Base-by-base conservation (phyloP, 2,329 filamentous ascomycete species). In the Venturia oleaginea region DNA sequence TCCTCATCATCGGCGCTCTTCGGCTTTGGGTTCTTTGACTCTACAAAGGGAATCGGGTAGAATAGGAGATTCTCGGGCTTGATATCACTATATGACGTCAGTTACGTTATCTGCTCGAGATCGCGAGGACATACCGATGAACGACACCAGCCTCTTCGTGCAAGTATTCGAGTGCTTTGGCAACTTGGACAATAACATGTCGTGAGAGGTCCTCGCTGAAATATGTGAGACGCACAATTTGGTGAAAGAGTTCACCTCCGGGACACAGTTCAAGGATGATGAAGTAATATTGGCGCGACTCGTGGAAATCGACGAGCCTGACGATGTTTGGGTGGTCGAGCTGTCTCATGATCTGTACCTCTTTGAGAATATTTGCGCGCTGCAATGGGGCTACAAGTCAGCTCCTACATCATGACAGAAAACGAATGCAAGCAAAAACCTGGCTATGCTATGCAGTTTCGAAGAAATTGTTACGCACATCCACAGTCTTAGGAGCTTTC, bases 1-100 rank as follows among this genome's bases (percentile, higher is more conserved):
- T 97, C 93, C 77, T 99, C 94, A 70, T 99, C 94, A 34, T 94
- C 94, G 2, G 92, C 87, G 65, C 88, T 86, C 73, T 83, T 88
- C 1, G 91, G 91, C 76, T 91, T 91, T 1, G 91, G 91, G 63
- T 86, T 81, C 73, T 87, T 93, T 6, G 90, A 88, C 0, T 92
- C 90, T 24, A 95, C 77, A 68, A 94, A 87, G 0, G 91, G 88
- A 66, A 87, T 90, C 4, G 92, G 93, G 70, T 91, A 90, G 77
- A 97, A 99, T 3, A 99, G 81, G 64, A 99, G 86, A 72, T 99
- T 99, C 77, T 99, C 94, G 0, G 94, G 94, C 77, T 99, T 99
- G 78, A 99, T 99, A 74, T 97, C 92, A 76, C 92, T 97, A 48
- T 60, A 74, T 72, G 68, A 75, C 70, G 73, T 80, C 71, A 80